A percentile compares a stretch with the other conserved stretches of the same genome.
These are phyloP conservation scores for Brassica hybrid DNA, from an alignment of 441 rosid genomes.

Conservation along the genomic window DNA sequence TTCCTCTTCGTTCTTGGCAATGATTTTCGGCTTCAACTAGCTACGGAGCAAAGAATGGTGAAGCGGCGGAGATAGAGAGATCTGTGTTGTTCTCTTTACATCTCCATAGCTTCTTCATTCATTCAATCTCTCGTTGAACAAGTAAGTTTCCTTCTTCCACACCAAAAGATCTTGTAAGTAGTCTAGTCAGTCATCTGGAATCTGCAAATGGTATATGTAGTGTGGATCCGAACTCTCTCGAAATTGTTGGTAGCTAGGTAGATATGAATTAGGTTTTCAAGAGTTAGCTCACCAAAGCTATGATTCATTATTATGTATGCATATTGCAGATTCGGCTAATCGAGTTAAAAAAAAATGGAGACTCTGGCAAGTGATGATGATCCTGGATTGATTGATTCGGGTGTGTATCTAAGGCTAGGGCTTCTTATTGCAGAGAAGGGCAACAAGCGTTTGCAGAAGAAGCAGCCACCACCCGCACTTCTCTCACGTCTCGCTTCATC, in stretches of 20 bases:
- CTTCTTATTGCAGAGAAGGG: conserved; percentile 55
- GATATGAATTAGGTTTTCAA: background rate
- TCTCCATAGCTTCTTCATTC: conserved; percentile 7
- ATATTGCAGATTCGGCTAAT: background rate
- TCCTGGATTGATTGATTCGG: conserved; percentile 44
- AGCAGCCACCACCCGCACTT: conserved; percentile 48
- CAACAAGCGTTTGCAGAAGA: conserved; percentile 52
- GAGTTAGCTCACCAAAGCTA: conserved; percentile 27
- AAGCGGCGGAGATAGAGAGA: conserved; percentile 27
- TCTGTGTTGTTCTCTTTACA: conserved; percentile 18
- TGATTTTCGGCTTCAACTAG: conserved; percentile 1
- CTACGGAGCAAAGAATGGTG: conserved; percentile 30
- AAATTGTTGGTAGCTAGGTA: conserved; percentile 3
- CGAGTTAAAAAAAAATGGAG: conserved; percentile 63
- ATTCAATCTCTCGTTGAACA: background rate
- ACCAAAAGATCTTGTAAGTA: background rate
- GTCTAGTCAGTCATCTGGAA: background rate
- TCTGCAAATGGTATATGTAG: background rate
- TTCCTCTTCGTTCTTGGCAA: conserved; percentile 10
- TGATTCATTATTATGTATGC: background rate
- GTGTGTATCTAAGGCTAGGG: conserved; percentile 65
- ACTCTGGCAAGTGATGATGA: conserved; percentile 41
- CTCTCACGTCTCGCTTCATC: conserved; percentile 63
- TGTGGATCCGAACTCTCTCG: background rate
- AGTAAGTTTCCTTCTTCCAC: background rate